Evolutionary conservation across 139 green algal genomes (phyloP).

Genomic region (Chlorella vulgaris): DNA sequence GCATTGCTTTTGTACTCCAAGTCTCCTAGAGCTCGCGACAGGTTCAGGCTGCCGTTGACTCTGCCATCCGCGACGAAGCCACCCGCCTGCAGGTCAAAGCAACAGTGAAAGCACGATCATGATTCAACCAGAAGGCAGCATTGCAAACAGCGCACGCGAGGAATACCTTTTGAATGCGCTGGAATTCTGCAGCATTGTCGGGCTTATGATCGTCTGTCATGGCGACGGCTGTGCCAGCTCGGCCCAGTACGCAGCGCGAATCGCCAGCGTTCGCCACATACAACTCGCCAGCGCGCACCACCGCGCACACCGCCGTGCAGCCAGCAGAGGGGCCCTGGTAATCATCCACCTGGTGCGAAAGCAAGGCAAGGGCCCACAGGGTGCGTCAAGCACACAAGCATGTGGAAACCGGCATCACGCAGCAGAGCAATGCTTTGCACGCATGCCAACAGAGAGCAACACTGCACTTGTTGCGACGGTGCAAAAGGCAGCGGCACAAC

Average conservation of each 20-base stretch:
- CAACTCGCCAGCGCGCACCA: constrained; percentile 43
- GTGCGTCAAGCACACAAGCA: background rate
- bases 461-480: no score
- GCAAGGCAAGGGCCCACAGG: background rate
- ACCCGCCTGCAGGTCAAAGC: constrained; percentile 48
- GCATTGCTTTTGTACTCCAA: constrained; percentile 81
- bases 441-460: no score
- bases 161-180: constrained; percentile 59
- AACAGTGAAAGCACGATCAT: background rate
- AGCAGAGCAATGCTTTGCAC: no score
- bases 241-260: constrained; percentile 5
- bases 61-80: constrained; percentile 73
- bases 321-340: constrained; percentile 56
- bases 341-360: background rate
- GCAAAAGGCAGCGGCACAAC: no score
- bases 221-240: background rate
- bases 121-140: background rate
- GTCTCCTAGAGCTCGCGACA: constrained; percentile 79
- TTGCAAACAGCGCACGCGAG: background rate
- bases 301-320: constrained; percentile 58
- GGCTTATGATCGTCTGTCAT: constrained; percentile 75
- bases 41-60: constrained; percentile 82
- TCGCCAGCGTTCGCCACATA: constrained; percentile 64
- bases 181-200: constrained; percentile 55
- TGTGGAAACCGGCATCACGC: background rate